Evolutionary conservation across 768 basidiomycete species (phyloP).

Genomic region (Boletellus sp.): DNA sequence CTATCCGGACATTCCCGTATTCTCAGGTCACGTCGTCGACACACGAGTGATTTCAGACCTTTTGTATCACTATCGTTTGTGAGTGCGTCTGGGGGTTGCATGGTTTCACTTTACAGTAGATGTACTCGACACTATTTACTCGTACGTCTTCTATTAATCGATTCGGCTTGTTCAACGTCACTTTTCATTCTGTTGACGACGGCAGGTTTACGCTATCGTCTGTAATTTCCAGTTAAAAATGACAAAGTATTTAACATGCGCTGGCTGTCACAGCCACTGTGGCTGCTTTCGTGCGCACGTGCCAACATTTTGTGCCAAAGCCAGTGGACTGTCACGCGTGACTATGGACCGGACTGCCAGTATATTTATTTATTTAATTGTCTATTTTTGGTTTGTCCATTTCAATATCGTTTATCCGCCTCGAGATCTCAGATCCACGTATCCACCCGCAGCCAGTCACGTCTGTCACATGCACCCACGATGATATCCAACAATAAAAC

Average conservation of each 20-base stretch:
- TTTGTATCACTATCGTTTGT: slow-evolving; percentile 33
- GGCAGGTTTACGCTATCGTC: slow-evolving; percentile 24
- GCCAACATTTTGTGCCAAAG: slow-evolving; percentile 12
- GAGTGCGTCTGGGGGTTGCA: slow-evolving; percentile 20
- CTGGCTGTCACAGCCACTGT: slow-evolving; percentile 28
- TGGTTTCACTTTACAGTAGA: slow-evolving; percentile 31
- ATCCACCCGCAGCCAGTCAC: slow-evolving; percentile 20
- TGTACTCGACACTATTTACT: slow-evolving; percentile 33
- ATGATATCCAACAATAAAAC: slow-evolving; percentile 27
- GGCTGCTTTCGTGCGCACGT: slow-evolving; percentile 16
- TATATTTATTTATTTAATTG: slow-evolving; percentile 1
- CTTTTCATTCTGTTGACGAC: slow-evolving; percentile 10
- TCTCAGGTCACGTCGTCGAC: slow-evolving; percentile 24
- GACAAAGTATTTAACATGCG: slow-evolving; percentile 31
- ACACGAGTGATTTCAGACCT: slow-evolving; percentile 21
- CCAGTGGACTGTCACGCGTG: slow-evolving; percentile 3
- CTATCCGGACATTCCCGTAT: slow-evolving; percentile 28
- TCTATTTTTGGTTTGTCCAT: slow-evolving; percentile 18
- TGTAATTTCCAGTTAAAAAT: slow-evolving; percentile 20
- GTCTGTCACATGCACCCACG: slow-evolving; percentile 19
- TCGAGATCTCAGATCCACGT: slow-evolving; percentile 22
- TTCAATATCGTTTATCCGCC: slow-evolving; percentile 23
- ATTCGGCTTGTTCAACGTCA: slow-evolving; percentile 14
- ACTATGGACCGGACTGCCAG: background rate
- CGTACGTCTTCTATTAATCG: slow-evolving; percentile 31